These are phyloP conservation scores for Wickerhamomyces rabaulensis DNA, from an alignment of 805 yeast species.

Conservation along the genomic window DNA sequence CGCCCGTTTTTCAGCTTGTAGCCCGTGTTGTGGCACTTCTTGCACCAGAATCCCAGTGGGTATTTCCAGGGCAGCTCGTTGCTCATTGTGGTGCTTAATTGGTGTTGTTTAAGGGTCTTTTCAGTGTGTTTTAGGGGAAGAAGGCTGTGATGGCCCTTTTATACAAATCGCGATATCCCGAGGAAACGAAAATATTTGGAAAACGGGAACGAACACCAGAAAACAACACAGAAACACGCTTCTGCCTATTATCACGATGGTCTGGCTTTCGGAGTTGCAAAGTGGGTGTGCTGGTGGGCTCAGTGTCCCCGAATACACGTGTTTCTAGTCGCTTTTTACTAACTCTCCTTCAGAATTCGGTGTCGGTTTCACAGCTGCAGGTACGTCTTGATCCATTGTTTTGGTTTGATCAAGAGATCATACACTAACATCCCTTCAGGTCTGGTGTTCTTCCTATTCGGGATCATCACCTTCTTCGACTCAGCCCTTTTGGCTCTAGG, in stretches of 20 bases:
- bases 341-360: constrained; percentile 59
- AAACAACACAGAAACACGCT: neutral
- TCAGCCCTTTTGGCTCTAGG: constrained; percentile 87
- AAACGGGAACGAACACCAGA: neutral
- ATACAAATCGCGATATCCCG: neutral
- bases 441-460: constrained; percentile 69
- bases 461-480: constrained; percentile 83
- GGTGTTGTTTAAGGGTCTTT: too few species aligned
- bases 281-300: constrained; percentile 35
- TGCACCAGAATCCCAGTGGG: constrained; percentile 57
- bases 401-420: neutral
- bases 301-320: neutral
- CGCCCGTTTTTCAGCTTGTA: constrained; percentile 52
- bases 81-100: neutral
- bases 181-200: neutral
- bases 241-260: constrained; percentile 21
- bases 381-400: constrained; percentile 23
- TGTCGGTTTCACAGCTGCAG: constrained; percentile 87
- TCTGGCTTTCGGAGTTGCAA: constrained; percentile 75
- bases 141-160: neutral
- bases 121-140: neutral
- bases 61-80: constrained; percentile 50
- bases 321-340: constrained; percentile 5
- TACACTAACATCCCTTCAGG: constrained; percentile 27
- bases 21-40: constrained; percentile 74